Evolutionary conservation across 306 rosid species (phyloP), one percentile per base, ranked within the genome.

Genomic region (Rosa multiflora): DNA sequence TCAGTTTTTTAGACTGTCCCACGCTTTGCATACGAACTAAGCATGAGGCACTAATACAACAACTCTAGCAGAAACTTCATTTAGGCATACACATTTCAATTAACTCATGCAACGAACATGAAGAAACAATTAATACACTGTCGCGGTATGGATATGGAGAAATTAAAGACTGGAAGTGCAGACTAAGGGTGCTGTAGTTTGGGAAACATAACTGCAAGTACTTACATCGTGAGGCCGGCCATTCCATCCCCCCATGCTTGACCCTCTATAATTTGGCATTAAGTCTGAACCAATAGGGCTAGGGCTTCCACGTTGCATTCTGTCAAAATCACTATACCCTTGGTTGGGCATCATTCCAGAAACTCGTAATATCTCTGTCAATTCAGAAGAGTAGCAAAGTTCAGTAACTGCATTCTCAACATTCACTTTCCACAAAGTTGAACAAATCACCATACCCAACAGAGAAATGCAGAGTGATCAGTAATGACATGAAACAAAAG

Each of bases 331-430:
- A 40, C 93, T 88, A 87, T 86, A 87, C 87, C 96, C 95, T 90
- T 93, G 99, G 84, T 93, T 95, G 86, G 97, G 89, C 87, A 93
- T 84, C 97, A 88, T 90, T 86, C 94, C 97, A 76, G 98, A 95
- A 84, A 91, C 97, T 51, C 96, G 87, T 67, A 95, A 82, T 80
- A 95, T 95, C 88, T 95, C 99, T 95, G 91, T 87, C 89, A 49
- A 83, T 39, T 72, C 18, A 86, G 73, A 68, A 76, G 56, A 64
- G 62, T 9, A 59, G n/a, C 21, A 53, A 44, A 80, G 43, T 47
- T 47, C 62, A 73, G 85, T 63, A 77, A 62, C 70, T 67, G 13
- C 76, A 66, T 63, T 71, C 74, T 32, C 73, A 49, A 40, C 21
- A 17, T 67, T 64, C 44, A 42, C 20, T 72, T 58, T 70, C 76